Evolutionary conservation across 2,329 filamentous ascomycete genomes (phyloP), one percentile per base, ranked within the genome.

Genomic region (Coniochaeta prunicola): DNA sequence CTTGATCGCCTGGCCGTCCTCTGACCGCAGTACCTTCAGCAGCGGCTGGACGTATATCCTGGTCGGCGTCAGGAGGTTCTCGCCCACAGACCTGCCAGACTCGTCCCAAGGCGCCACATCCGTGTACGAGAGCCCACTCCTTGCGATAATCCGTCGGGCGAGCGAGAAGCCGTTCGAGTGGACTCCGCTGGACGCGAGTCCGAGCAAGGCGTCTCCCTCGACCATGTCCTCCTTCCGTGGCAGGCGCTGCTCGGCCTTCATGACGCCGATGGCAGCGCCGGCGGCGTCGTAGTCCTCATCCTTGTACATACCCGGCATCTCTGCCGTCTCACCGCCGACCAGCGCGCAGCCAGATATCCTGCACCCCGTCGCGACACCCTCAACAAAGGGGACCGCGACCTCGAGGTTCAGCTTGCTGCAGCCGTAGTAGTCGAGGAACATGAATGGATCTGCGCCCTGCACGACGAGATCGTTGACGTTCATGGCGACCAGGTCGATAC

Each of bases 131-230:
- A 97, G 78, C 4, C 86, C 85, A 36, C 87, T 83, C 60, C 82
- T 81, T 66, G 91, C 85, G 63, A 97, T 81, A 67, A 97, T 92
- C 70, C 91, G 90, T 62, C 94, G 89, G 34, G 97, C 89, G n/a
- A 99, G 87, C 0, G 92, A 97, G 80, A 96, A 99, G 55, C 94
- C 94, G 74, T 99, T 99, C 34, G 92, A 97, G 79, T 99, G 94
- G 1, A 93, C 85, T 33, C 94, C 94, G 59, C 85, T 90, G 26
- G 92, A 97, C 12, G 84, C 87, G 12, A 99, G 80, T 24, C 92
- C 94, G 5, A 99, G 80, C 1, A 99, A 82, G 3, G 96, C 79
- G 69, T 99, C 93, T 31, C 93, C 94, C 61, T 83, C 80, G 8
- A 75, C 74, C 93, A 99, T 97, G 64, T 80, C 80, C 10, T 84